phyloP scores from a whole-genome alignment of 2,329 filamentous ascomycete species.

The Microdochium bolleyi region DNA sequence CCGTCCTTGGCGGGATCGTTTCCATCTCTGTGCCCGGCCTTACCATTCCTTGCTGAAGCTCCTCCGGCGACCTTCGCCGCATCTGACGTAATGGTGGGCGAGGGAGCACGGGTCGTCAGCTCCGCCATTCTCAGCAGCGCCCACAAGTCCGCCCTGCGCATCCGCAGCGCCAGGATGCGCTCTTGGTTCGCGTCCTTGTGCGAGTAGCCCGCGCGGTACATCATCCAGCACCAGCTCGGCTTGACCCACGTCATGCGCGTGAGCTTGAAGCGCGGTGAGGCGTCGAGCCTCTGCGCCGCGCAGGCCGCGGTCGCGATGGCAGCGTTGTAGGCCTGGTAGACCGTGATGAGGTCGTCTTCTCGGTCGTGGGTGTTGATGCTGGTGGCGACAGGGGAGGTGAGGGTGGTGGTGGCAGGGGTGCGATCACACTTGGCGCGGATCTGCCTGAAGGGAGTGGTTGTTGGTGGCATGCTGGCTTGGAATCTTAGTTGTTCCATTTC shows the following conservation, averaged over 20 bases:
- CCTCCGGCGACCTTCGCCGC: too few relatives aligned
- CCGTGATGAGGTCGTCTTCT: conserved; percentile 42
- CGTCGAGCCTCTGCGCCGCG: conserved; percentile 38
- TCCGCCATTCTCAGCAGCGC: conserved; percentile 30
- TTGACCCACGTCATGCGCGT: conserved; percentile 59
- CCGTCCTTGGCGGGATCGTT: conserved; percentile 10
- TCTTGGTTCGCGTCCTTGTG: conserved; percentile 46
- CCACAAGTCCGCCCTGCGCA: conserved; percentile 42
- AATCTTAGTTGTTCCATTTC: too few relatives aligned
- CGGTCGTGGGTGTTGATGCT: conserved; percentile 7
- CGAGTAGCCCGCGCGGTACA: conserved; percentile 54
- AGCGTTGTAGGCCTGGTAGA: conserved; percentile 53
- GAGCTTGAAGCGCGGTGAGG: conserved; percentile 42
- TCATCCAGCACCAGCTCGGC: conserved; percentile 49
- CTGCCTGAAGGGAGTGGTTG: not conserved
- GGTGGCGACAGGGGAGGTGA: not conserved
- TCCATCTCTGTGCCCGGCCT: too few relatives aligned
- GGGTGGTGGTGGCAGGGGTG: not conserved
- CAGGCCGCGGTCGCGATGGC: conserved; percentile 46
- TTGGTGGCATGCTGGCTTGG: not conserved
- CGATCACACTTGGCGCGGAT: not conserved
- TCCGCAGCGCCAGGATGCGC: conserved; percentile 47
- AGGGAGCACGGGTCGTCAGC: conserved; percentile 15
- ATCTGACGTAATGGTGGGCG: conserved; percentile 3
- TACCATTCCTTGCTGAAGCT: too few relatives aligned